Conservation (phyloP, 2,329 filamentous ascomycete genomes). For the Zasmidium citrigriseum region DNA sequence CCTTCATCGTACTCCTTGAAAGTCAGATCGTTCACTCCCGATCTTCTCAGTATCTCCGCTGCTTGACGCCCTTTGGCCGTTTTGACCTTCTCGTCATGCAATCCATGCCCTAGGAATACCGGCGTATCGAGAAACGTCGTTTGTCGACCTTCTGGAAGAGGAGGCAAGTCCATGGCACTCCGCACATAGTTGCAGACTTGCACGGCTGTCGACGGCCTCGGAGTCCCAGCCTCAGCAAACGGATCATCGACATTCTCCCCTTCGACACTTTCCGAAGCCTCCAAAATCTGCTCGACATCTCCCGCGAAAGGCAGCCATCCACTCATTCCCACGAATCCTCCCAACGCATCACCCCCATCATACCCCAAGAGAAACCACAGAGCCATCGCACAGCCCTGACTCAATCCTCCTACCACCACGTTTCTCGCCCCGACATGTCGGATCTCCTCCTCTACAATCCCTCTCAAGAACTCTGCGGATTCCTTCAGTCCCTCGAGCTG, state of each 20-base stretch:
- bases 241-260: background rate
- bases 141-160: background rate
- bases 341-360: slow-evolving; percentile 9
- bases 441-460: slow-evolving; percentile 9
- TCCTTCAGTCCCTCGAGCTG: slow-evolving; percentile 50
- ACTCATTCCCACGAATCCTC: slow-evolving; percentile 18
- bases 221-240: background rate
- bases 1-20: slow-evolving; percentile 11
- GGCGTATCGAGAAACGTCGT: slow-evolving; percentile 1
- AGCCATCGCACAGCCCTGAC: slow-evolving; percentile 54
- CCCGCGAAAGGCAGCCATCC: slow-evolving; percentile 15
- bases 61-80: slow-evolving; percentile 1
- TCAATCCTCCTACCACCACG: slow-evolving; percentile 55
- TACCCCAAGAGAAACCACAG: slow-evolving; percentile 45
- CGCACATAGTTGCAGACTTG: slow-evolving; percentile 7
- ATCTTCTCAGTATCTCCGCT: background rate
- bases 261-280: background rate
- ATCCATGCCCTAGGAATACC: slow-evolving; percentile 7
- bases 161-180: slow-evolving; percentile 10
- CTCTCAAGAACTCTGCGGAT: slow-evolving; percentile 35
- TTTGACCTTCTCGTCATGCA: slow-evolving; percentile 2
- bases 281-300: slow-evolving; percentile 3
- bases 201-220: background rate
- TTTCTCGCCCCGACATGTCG: slow-evolving; percentile 34
- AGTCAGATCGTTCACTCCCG: background rate